Percentiles rank a stretch among this genome's conserved stretches.
Conservation (phyloP, 805 yeast genomes). For the Lachancea meyersii region DNA sequence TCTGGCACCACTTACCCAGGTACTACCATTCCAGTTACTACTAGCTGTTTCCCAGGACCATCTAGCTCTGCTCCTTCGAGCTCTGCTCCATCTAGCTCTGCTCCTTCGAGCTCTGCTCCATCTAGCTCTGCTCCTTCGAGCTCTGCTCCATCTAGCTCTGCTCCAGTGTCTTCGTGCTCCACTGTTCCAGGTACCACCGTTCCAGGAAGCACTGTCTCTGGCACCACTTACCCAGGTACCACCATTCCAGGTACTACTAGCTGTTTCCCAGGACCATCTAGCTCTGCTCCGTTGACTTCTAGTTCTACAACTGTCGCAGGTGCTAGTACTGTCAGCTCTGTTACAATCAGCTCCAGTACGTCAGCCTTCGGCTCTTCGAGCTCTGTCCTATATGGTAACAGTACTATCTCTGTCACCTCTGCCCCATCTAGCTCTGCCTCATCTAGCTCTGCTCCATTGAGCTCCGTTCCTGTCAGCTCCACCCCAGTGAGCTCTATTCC, state of each 20-base stretch:
- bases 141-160: slow-evolving; percentile 7
- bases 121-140: background rate
- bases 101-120: background rate
- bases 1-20: background rate
- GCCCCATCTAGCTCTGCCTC: slow-evolving; percentile 3
- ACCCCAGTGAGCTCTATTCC: slow-evolving; percentile 5
- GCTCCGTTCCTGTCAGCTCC: background rate
- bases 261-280: slow-evolving; percentile 1
- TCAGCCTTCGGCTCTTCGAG: background rate
- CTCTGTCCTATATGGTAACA: background rate
- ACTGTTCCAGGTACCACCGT: background rate
- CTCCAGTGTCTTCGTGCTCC: slow-evolving; percentile 5
- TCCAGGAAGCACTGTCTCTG: background rate
- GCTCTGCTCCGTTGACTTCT: slow-evolving; percentile 4
- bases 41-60: background rate
- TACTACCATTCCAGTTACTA: background rate
- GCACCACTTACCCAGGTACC: slow-evolving; percentile 1
- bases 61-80: background rate
- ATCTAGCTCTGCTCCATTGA: slow-evolving; percentile 6
- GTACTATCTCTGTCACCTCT: background rate
- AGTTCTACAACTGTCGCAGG: no score
- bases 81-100: slow-evolving; percentile 1
- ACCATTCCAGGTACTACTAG: background rate
- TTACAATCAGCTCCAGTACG: background rate
- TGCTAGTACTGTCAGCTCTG: no score